A percentile compares a stretch with the other conserved stretches of the same genome.
Evolutionary conservation across 495 filamentous ascomycete species (phyloP).

Genomic region (Cryomyces minteri): DNA sequence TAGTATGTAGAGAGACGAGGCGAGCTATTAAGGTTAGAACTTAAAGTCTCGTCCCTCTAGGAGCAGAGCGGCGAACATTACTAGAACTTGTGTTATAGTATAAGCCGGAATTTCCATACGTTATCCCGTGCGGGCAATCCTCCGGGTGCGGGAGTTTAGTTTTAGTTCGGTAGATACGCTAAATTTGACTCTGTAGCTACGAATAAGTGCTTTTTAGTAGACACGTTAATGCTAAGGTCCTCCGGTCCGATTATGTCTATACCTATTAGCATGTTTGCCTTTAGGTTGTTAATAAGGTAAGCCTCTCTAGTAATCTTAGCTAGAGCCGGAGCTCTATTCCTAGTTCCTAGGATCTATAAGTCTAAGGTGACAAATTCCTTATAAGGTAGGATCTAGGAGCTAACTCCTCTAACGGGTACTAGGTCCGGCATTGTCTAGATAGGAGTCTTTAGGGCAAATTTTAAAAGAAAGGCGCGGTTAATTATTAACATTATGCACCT

Average conservation of each 20-base stretch:
- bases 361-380: not conserved
- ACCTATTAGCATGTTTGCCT: slow-evolving; percentile 1
- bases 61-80: too few relatives aligned
- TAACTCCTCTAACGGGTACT: not conserved
- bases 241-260: slow-evolving; percentile 1
- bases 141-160: too few relatives aligned
- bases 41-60: too few relatives aligned
- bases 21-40: too few relatives aligned
- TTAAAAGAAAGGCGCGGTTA: not conserved
- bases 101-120: too few relatives aligned
- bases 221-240: too few relatives aligned
- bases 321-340: not conserved
- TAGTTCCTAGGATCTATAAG: not conserved
- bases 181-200: too few relatives aligned
- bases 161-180: too few relatives aligned
- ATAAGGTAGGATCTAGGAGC: not conserved
- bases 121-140: too few relatives aligned
- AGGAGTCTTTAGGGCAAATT: not conserved
- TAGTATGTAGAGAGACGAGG: too few relatives aligned
- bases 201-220: too few relatives aligned
- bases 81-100: too few relatives aligned
- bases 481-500: not conserved
- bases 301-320: not conserved
- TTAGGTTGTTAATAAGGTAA: slow-evolving; percentile 1
- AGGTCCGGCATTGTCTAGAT: not conserved